Conservation (phyloP, 1,284 basidiomycete genomes). For the Wallemia mellicola region DNA sequence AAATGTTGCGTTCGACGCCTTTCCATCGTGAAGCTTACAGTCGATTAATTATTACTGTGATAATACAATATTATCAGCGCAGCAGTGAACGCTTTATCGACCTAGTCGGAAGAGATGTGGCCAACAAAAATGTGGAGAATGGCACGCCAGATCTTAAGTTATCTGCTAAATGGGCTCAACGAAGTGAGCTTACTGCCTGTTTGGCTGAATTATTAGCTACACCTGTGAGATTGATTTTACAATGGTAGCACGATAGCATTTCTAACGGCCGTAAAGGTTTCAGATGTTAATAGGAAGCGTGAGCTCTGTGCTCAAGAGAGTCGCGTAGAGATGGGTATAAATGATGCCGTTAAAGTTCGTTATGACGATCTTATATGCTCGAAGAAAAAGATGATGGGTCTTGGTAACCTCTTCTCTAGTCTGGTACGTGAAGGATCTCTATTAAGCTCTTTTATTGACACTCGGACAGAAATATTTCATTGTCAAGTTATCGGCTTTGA, state of each 20-base stretch:
- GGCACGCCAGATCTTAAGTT: conserved; percentile 14
- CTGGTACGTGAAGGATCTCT: too few species aligned
- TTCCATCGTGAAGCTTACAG: conserved; percentile 87
- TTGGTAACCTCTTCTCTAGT: conserved; percentile 59
- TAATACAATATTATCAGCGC: conserved; percentile 85
- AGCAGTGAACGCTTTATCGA: conserved; percentile 64
- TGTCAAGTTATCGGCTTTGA: conserved; percentile 31
- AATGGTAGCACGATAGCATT: too few species aligned
- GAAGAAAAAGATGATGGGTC: conserved; percentile 36
- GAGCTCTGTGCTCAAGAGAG: neutral
- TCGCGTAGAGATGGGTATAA: neutral
- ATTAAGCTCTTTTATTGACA: too few species aligned
- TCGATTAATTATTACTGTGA: conserved; percentile 72
- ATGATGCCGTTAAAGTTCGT: neutral
- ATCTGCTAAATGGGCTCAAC: conserved; percentile 65
- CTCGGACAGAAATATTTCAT: conserved; percentile 73
- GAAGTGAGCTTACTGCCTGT: conserved; percentile 40
- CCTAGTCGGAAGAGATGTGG: conserved; percentile 25
- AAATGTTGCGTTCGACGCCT: conserved; percentile 73
- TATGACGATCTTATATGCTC: conserved; percentile 43
- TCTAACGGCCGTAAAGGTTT: conserved; percentile 14
- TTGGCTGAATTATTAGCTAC: conserved; percentile 27
- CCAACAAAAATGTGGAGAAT: conserved; percentile 22
- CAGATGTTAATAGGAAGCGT: conserved; percentile 18
- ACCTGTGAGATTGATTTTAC: conserved; percentile 12